Percentiles rank a stretch among this genome's conserved stretches.
Conservation (phyloP, 2,329 filamentous ascomycete genomes). For the Colletotrichum orchidophilum region DNA sequence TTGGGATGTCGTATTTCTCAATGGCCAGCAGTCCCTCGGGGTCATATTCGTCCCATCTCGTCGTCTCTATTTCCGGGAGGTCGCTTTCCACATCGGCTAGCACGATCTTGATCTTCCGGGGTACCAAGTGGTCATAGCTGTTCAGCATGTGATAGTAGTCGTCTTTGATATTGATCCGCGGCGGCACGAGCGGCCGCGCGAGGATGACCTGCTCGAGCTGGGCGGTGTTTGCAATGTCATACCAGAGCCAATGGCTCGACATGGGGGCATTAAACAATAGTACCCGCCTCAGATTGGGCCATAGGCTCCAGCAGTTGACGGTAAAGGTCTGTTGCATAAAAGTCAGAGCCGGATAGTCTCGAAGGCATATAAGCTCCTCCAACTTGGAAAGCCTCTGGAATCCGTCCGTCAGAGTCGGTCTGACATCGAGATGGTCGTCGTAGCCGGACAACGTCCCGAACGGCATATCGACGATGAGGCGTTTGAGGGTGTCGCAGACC, state of each 20-base stretch:
- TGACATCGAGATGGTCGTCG: slow-evolving; percentile 52
- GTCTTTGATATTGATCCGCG: slow-evolving; percentile 48
- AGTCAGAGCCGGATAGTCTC: slow-evolving; percentile 55
- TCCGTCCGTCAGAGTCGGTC: slow-evolving; percentile 53
- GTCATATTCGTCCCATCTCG: slow-evolving; percentile 46
- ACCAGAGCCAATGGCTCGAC: slow-evolving; percentile 50
- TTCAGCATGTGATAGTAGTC: slow-evolving; percentile 50
- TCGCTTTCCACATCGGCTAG: slow-evolving; percentile 27
- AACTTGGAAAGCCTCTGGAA: slow-evolving; percentile 53
- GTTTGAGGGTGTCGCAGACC: slow-evolving; percentile 50
- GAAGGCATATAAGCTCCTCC: slow-evolving; percentile 58
- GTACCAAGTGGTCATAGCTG: slow-evolving; percentile 39
- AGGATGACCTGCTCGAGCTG: slow-evolving; percentile 54
- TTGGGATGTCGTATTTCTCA: slow-evolving; percentile 49
- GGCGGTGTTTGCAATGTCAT: slow-evolving; percentile 47
- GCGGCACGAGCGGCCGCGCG: slow-evolving; percentile 47
- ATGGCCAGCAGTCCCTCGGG: slow-evolving; percentile 49
- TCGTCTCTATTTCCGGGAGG: slow-evolving; percentile 38
- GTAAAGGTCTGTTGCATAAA: slow-evolving; percentile 40
- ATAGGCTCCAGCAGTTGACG: slow-evolving; percentile 52
- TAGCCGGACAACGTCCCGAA: slow-evolving; percentile 53
- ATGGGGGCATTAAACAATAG: slow-evolving; percentile 52
- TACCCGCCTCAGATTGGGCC: slow-evolving; percentile 52
- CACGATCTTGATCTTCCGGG: slow-evolving; percentile 38
- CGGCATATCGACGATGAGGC: slow-evolving; percentile 59